phyloP scores from a whole-genome alignment of 192 early-diverging fungal species.

The Entomortierella lignicola region DNA sequence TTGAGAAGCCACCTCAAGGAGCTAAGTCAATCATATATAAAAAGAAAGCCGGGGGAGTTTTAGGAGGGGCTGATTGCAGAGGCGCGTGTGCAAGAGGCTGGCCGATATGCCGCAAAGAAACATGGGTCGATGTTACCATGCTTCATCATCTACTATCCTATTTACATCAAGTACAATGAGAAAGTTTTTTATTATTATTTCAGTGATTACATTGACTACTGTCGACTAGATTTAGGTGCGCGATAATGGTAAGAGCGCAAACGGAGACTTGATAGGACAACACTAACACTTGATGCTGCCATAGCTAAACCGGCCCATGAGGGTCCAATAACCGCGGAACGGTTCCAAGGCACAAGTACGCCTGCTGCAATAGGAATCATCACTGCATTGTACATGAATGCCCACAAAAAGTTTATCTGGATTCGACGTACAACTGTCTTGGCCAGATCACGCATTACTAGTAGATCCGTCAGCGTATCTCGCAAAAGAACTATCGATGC shows the following conservation, averaged over 20 bases:
- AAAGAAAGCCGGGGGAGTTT: neutral
- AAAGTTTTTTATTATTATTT: too few species aligned
- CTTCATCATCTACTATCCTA: too few species aligned
- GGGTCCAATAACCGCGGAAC: conserved; percentile 66
- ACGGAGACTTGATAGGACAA: conserved; percentile 81
- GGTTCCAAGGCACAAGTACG: conserved; percentile 70
- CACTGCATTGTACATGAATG: conserved; percentile 86
- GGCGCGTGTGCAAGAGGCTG: neutral
- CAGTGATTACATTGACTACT: neutral
- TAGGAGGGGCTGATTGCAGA: neutral
- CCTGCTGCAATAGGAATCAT: conserved; percentile 95
- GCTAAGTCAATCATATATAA: neutral
- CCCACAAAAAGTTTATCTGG: conserved; percentile 90
- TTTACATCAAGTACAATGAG: too few species aligned
- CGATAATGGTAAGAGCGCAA: conserved; percentile 32
- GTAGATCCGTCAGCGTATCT: conserved; percentile 79
- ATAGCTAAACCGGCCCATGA: conserved; percentile 92
- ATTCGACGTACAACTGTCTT: conserved; percentile 81
- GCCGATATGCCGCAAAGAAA: neutral
- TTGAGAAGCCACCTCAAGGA: neutral
- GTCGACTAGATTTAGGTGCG: neutral
- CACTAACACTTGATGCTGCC: conserved; percentile 87
- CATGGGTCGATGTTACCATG: too few species aligned
- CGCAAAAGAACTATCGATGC: conserved; percentile 87
- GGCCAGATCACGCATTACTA: conserved; percentile 83